Evolutionary conservation across 2,329 filamentous ascomycete genomes (phyloP), one percentile per base, ranked within the genome.

Genomic region (Thielaviopsis punctulata): DNA sequence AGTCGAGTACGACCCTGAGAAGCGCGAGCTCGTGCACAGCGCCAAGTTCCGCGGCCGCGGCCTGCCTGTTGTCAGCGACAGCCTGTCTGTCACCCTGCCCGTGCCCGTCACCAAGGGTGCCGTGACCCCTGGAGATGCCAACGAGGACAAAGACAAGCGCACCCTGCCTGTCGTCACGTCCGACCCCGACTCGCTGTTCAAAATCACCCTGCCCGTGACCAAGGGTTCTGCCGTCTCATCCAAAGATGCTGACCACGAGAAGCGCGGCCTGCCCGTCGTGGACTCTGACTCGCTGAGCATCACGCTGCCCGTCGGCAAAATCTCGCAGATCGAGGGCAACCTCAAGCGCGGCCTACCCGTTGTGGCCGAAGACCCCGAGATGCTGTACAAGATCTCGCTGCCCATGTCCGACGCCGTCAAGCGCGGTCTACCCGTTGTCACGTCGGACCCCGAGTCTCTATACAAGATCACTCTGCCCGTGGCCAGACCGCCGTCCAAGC

Each of bases 401-500:
- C 52, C 52, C 8, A 48, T 51, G 22, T 19, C 24, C n/a, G 15
- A n/a, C 25, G 39, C 50, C 27, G 46, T 22, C 19, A 45, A 48
- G 18, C 52, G 52, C n/a, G 23, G 45, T 7, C 39, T 54, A 10
- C 52, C 52, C 2, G 52, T 54, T 8, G 45, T 54, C 15, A 25
- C 47, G 18, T 51, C 49, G 5, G 53, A 55, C 23, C 53, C 53
- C 19, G 41, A 49, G 25, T 22, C 53, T 12, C 41, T 55, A 15
- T 52, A 45, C 41, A 52, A 52, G 45, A 52, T 55, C 24, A 49
- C 49, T 8, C 45, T 55, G 21, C 53, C 53, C 3, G 50, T 52
- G 3, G 21, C 15, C 21, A 36, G 18, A 3, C 30, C 15, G 30
- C 30, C 30, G 4, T 33, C 30, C 30, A n/a, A n/a, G n/a, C n/a